Evolutionary conservation across 805 yeast species (phyloP).

Genomic region (Yamadazyma philogaea): DNA sequence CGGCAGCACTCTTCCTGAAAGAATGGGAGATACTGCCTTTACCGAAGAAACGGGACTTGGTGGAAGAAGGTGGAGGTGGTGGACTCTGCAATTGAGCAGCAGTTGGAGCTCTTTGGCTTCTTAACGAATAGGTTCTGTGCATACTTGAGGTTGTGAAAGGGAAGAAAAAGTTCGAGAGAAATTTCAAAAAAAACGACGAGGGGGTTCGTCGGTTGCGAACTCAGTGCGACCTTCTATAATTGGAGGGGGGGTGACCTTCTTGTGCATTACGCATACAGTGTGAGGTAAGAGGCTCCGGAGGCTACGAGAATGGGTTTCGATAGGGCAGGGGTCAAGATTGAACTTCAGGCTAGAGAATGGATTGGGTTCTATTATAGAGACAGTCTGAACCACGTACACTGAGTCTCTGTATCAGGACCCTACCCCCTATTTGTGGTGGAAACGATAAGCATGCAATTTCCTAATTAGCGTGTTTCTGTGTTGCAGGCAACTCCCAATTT

Average conservation of each 20-base stretch:
- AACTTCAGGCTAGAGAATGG: no score
- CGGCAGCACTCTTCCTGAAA: constrained; percentile 82
- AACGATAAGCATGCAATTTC: constrained; percentile 1
- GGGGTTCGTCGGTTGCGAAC: background rate
- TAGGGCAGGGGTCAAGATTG: no score
- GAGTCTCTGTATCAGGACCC: no score
- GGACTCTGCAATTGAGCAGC: constrained; percentile 78
- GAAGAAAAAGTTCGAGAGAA: background rate
- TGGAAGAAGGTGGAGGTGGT: constrained; percentile 76
- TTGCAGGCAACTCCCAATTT: background rate
- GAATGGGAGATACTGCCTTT: constrained; percentile 64
- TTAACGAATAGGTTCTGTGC: constrained; percentile 84
- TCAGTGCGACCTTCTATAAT: background rate
- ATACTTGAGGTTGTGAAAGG: constrained; percentile 27
- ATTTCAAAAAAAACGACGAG: constrained; percentile 5
- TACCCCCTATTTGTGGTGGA: background rate
- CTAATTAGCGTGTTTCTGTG: background rate
- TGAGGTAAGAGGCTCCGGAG: no score
- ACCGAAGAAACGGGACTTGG: constrained; percentile 73
- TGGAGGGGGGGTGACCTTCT: no score
- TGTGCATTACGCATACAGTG: no score
- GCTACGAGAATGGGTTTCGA: no score
- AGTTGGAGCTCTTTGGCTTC: constrained; percentile 77
- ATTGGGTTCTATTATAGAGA: no score
- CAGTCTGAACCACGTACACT: no score